Base-by-base conservation (phyloP, 1,284 basidiomycete genomes). In the Microbotryum silenes-acaulis region DNA sequence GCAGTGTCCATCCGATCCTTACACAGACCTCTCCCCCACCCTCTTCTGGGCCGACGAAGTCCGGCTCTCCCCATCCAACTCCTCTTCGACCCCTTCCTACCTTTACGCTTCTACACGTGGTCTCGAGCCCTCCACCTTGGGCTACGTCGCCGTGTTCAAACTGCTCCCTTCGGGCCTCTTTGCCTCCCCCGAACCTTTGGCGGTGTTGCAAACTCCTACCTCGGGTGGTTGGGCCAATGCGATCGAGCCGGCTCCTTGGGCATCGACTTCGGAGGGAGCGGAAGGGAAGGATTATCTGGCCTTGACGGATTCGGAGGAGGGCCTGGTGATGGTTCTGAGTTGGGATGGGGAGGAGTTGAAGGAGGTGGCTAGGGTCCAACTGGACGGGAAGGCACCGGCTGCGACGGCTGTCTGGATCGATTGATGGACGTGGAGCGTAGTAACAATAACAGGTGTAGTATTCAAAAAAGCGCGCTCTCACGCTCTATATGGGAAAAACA, bases 141-240 rank as follows among this genome's bases (percentile, higher is more conserved):
- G 76, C 3, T 76, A 72, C 66, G 71, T 77, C 6, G 70, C 75
- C 5, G 73, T 75, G 2, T 75, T 73, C 69, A 49, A 63, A 14
- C 71, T 77, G 10, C 59, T 70, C 27, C 60, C 66, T 5, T 59
- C 64, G 7, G 74, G 74, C 5, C 57, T 71, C 9, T 66, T 73
- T 49, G 64, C 63, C n/a, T 48, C 69, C n/a, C 56, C 54, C 18
- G 58, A 54, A n/a, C 60, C 68, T 7, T 48, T 65, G 21, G 66
- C 61, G 10, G 51, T 74, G 14, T 71, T 72, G 68, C 66, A 76
- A 60, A 77, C 76, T 2, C 71, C 73, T 3, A 77, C 76, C 0
- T 71, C 68, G 4, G 77, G 77, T n/a, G 77, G 77, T 3, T 77
- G 76, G 76, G 77, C 77, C 1, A 77, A 77, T 60, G 76, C 76